Evolutionary conservation across 768 basidiomycete species (phyloP).

Genomic region (Auriscalpium vulgare): DNA sequence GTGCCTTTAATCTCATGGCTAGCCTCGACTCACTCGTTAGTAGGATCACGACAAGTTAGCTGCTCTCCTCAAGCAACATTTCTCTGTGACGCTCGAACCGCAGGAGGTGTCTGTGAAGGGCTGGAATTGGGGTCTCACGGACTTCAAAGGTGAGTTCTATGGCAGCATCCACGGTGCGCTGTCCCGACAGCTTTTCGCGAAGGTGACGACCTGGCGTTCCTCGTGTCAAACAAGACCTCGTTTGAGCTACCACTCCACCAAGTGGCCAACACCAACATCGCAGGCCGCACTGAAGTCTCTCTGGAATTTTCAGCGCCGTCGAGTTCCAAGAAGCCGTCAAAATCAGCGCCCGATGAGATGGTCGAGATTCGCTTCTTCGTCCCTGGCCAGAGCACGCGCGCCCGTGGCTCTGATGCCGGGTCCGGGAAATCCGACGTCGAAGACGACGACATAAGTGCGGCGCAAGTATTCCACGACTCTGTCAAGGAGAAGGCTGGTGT

Average conservation of each 20-base stretch:
- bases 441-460: conserved; percentile 76
- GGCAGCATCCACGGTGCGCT: conserved; percentile 1
- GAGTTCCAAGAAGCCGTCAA: conserved; percentile 36
- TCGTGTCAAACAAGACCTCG: conserved; percentile 77
- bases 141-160: neutral
- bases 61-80: too few relatives aligned
- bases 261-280: conserved; percentile 96
- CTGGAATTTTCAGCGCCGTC: conserved; percentile 76
- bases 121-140: too few relatives aligned
- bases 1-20: conserved; percentile 16
- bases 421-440: conserved; percentile 69
- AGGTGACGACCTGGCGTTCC: conserved; percentile 91
- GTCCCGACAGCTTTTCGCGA: neutral
- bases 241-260: conserved; percentile 84
- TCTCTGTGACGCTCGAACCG: too few relatives aligned
- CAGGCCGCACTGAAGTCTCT: conserved; percentile 95
- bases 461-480: conserved; percentile 92
- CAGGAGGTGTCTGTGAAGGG: too few relatives aligned
- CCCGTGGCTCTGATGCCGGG: conserved; percentile 59
- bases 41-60: too few relatives aligned
- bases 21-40: too few relatives aligned
- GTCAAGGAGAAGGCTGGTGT: conserved; percentile 97
- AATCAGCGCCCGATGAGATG: conserved; percentile 66
- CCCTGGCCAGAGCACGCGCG: conserved; percentile 63
- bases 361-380: conserved; percentile 96